These are phyloP conservation scores for Parascedosporium putredinis DNA, from an alignment of 2,329 filamentous ascomycete species.

Conservation along the genomic window DNA sequence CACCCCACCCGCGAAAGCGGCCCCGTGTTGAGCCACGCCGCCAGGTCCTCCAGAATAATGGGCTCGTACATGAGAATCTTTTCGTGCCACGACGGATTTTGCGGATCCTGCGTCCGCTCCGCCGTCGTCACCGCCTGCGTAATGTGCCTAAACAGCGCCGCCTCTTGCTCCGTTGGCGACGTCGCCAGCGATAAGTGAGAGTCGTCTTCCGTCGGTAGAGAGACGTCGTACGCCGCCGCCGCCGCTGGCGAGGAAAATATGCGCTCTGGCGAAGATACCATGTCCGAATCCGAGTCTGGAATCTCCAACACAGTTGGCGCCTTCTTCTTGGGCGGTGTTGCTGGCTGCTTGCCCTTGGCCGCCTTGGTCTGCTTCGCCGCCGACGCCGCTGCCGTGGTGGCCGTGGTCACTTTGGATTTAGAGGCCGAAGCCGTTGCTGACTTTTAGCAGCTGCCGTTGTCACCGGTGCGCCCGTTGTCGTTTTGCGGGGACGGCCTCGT, in stretches of 20 bases:
- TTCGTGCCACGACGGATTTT: constrained; percentile 67
- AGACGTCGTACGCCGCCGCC: constrained; percentile 29
- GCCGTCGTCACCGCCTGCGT: constrained; percentile 42
- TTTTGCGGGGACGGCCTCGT: constrained; percentile 34
- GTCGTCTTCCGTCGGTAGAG: constrained; percentile 32
- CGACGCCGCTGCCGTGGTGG: no score
- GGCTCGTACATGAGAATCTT: constrained; percentile 93
- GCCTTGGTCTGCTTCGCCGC: not conserved
- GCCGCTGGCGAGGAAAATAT: constrained; percentile 33
- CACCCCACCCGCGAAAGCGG: constrained; percentile 52
- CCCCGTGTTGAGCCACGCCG: constrained; percentile 70
- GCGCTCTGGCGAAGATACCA: constrained; percentile 22
- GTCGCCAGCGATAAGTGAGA: constrained; percentile 30
- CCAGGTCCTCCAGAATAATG: constrained; percentile 76
- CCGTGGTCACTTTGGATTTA: no score
- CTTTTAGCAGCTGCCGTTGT: no score
- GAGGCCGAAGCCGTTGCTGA: not conserved
- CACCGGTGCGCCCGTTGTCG: no score
- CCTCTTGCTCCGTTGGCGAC: constrained; percentile 30
- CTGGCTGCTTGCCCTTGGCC: not conserved
- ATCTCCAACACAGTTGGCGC: constrained; percentile 8
- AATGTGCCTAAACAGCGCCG: constrained; percentile 39
- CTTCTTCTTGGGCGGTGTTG: not conserved
- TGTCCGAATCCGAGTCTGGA: constrained; percentile 9
- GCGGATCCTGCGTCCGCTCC: constrained; percentile 37